A percentile compares a stretch with the other conserved stretches of the same genome.
phyloP scores from a whole-genome alignment of 1,284 basidiomycete species.

The Lignosus rhinocerotis region DNA sequence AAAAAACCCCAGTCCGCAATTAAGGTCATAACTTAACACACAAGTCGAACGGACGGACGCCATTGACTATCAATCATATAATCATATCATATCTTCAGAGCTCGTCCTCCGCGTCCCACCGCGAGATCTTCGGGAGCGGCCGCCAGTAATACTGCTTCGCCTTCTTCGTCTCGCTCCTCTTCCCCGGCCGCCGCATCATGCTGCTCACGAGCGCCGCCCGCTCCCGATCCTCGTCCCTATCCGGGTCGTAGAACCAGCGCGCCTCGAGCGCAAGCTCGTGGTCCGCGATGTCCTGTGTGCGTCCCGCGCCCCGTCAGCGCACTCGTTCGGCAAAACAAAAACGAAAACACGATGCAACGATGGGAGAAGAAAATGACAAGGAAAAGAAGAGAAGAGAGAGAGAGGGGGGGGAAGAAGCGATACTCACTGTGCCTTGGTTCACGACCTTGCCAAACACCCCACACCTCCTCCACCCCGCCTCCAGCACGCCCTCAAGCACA shows the following conservation, averaged over 20 bases:
- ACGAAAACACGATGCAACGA: background rate
- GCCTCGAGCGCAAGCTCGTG: constrained; percentile 55
- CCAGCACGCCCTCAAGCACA: constrained; percentile 51
- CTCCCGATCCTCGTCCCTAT: constrained; percentile 67
- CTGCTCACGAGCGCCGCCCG: constrained; percentile 62
- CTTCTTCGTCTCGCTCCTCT: constrained; percentile 73
- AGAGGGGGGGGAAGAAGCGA: background rate
- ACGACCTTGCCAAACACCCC: constrained; percentile 75
- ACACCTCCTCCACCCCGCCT: constrained; percentile 46
- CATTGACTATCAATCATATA: too few species aligned
- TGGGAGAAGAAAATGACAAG: background rate
- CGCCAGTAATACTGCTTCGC: constrained; percentile 82
- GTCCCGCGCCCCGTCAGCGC: background rate
- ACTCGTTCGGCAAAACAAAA: background rate
- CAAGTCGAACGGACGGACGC: too few species aligned
- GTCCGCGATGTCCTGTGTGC: constrained; percentile 48
- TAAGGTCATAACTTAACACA: too few species aligned
- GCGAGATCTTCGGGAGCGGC: constrained; percentile 42
- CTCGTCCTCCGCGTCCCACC: constrained; percentile 37
- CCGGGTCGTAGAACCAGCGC: constrained; percentile 77
- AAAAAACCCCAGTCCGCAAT: too few species aligned
- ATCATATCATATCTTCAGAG: too few species aligned
- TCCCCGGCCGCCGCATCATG: constrained; percentile 73
- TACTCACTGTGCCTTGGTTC: constrained; percentile 55
- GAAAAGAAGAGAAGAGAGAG: background rate